phyloP scores from a whole-genome alignment of 768 basidiomycete genomes.

The Russula earlei region DNA sequence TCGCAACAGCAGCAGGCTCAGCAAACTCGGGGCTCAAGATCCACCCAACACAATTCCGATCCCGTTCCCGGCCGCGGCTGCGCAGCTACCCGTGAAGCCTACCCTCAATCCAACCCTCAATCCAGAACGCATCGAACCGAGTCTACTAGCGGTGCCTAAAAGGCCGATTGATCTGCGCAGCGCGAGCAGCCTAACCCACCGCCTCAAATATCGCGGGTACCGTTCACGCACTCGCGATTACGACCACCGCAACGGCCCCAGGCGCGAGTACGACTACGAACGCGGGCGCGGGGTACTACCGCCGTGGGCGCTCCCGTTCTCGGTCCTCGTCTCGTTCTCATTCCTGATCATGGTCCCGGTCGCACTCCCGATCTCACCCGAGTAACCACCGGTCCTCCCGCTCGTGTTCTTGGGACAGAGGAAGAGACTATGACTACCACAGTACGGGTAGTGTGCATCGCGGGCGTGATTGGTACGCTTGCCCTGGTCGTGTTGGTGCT shows the following conservation, averaged over 20 bases:
- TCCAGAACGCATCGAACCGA: not conserved
- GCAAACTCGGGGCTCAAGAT: not conserved
- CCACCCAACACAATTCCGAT: not conserved
- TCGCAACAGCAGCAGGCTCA: not conserved
- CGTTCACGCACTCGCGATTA: constrained; percentile 2
- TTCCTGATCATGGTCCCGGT: not conserved
- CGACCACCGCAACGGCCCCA: not conserved
- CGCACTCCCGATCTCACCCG: not conserved
- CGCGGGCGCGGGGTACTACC: not conserved
- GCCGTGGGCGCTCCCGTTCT: not conserved
- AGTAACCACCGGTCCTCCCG: not conserved
- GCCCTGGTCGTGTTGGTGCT: not conserved
- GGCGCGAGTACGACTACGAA: not conserved
- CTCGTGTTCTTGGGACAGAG: not conserved
- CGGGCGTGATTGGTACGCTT: not conserved
- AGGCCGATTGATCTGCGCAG: not conserved
- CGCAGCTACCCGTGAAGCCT: not conserved
- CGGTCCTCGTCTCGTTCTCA: not conserved
- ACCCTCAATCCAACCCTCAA: not conserved
- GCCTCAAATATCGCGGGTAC: not conserved
- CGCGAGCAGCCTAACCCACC: not conserved
- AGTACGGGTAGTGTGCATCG: not conserved
- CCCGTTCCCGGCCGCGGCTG: not conserved
- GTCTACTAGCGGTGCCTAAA: no score
- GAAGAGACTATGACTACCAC: not conserved